These are phyloP conservation scores for Penicillium paneum DNA, from an alignment of 2,329 filamentous ascomycete species.

Conservation along the genomic window DNA sequence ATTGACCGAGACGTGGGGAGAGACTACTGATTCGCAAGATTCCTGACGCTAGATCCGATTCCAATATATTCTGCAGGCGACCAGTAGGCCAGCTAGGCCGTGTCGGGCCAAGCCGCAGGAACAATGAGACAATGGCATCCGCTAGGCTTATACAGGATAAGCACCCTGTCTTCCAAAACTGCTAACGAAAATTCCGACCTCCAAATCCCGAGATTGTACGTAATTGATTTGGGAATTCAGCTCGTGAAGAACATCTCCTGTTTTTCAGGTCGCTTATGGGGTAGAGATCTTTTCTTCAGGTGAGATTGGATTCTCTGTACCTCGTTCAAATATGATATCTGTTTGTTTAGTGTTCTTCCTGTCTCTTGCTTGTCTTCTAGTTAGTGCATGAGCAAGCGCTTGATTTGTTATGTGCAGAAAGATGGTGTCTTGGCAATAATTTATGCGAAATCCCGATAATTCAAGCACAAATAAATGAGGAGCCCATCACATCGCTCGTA, in stretches of 20 bases:
- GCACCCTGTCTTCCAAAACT: background rate
- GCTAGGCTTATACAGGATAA: slow-evolving; percentile 4
- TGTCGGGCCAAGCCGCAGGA: background rate
- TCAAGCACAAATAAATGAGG: too few species aligned
- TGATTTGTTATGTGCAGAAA: too few species aligned
- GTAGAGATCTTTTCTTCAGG: background rate
- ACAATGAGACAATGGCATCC: background rate
- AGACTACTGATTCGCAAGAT: background rate
- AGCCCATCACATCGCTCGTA: too few species aligned
- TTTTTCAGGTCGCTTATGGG: background rate
- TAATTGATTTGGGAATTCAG: background rate
- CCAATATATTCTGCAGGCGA: background rate
- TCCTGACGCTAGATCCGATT: background rate
- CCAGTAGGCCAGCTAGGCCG: too few species aligned
- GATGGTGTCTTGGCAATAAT: too few species aligned
- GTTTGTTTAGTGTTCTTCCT: background rate
- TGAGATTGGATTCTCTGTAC: background rate
- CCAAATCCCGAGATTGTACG: background rate
- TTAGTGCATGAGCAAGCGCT: too few species aligned
- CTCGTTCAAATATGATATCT: background rate
- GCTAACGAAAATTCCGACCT: background rate
- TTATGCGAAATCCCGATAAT: too few species aligned
- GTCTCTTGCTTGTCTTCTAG: background rate
- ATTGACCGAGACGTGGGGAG: background rate
- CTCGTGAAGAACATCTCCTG: background rate